Base-by-base conservation (phyloP, 768 basidiomycete genomes). In the Hydnomerulius pinastri region DNA sequence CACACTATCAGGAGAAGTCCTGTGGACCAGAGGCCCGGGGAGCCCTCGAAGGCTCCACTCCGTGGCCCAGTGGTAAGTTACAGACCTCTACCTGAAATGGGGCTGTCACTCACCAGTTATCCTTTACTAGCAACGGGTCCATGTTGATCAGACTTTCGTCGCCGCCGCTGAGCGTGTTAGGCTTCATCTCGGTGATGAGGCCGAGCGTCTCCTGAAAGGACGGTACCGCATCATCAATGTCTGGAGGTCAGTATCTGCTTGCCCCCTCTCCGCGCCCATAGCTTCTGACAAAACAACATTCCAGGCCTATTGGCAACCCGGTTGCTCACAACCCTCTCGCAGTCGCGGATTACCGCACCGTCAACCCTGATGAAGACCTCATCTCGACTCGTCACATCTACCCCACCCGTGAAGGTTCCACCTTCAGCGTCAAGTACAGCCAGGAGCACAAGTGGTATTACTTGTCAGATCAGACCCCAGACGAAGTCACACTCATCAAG, bases 181-280 rank as follows among this genome's bases (percentile, higher is more conserved):
- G 21, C 51, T 60, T 13, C 74, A 77, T 38, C 69, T 72, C 18
- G 65, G 66, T 4, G 68, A 65, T 10, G 76, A 77, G 23, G 77
- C 74, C 1, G 71, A 74, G 50, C 68, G 66, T 13, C 68, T 75
- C 17, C 64, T 77, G 46, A 64, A 71, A 49, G 62, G 67, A 11
- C 73, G 76, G 43, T 65, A 69, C 25, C 73, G 71, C 42, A 74
- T 77, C 56, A 74, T 77, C 59, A 77, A 77, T 53, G 70, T 77
- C 42, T 76, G 76, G 76, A 72, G 76, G 55, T 63, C 8, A 38
- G 54, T 38, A 12, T 3, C n/a, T 4, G 9, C 0, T 6, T 12
- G 23, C n/a, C 27, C 32, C 9, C 17, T 11, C 3, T 27, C 4
- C 29, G 23, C 17, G 10, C 15, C 13, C 30, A 7, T 25, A 38